Evolutionary conservation across 2,329 filamentous ascomycete species (phyloP).

Genomic region (Lojkania enalia): DNA sequence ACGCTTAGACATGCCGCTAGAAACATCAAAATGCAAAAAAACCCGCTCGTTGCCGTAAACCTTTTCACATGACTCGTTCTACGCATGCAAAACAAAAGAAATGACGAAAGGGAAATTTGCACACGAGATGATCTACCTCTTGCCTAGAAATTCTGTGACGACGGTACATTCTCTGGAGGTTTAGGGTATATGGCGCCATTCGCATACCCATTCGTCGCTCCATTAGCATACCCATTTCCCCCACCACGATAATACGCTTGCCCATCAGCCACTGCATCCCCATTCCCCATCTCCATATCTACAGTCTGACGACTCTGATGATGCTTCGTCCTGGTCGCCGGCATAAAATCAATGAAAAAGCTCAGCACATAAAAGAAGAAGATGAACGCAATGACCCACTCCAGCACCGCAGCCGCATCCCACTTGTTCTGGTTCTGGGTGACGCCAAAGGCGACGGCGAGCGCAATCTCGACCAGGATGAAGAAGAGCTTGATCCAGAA

Average conservation of each 20-base stretch:
- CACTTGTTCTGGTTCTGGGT: conserved; percentile 54
- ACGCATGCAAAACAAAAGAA: too few species aligned
- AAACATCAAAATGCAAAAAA: too few species aligned
- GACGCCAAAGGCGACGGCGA: conserved; percentile 74
- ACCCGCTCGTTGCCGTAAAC: too few species aligned
- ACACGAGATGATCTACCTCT: too few species aligned
- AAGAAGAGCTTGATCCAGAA: conserved; percentile 90
- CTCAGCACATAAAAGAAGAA: conserved; percentile 87
- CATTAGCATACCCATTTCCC: conserved; percentile 18
- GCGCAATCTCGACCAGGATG: conserved; percentile 74
- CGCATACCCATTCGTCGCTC: conserved; percentile 18
- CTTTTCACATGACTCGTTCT: too few species aligned
- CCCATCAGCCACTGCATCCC: conserved; percentile 31
- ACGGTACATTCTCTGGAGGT: conserved; percentile 21
- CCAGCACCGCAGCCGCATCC: conserved; percentile 75
- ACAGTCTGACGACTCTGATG: conserved; percentile 40
- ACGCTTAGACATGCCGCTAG: too few species aligned
- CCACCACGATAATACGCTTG: conserved; percentile 32
- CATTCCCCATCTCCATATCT: conserved; percentile 38
- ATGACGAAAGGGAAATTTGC: too few species aligned
- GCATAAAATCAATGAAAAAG: conserved; percentile 85
- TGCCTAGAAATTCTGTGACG: conserved; percentile 38
- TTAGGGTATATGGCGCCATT: conserved; percentile 25
- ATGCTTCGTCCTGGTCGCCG: conserved; percentile 67
- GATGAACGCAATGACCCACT: conserved; percentile 78